These are phyloP conservation scores for Dichotomopilus funicola DNA, from an alignment of 2,329 filamentous ascomycete genomes.

Conservation along the genomic window DNA sequence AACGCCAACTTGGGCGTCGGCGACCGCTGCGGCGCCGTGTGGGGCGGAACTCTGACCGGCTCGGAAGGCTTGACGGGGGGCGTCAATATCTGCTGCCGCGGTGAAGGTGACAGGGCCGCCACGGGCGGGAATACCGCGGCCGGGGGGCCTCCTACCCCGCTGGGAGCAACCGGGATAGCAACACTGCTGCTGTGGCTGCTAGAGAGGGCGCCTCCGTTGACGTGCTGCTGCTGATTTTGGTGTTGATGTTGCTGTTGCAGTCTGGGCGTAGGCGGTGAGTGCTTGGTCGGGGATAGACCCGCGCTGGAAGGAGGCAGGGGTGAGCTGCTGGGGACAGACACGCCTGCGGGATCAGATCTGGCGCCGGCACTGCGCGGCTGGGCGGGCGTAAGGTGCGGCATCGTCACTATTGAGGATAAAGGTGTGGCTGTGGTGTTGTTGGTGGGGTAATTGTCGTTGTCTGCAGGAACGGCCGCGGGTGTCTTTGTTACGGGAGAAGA, in stretches of 20 bases:
- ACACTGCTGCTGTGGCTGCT: neutral
- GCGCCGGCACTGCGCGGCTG: slow-evolving; percentile 17
- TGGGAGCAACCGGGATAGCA: slow-evolving; percentile 21
- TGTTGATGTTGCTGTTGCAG: slow-evolving; percentile 11
- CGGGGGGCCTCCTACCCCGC: slow-evolving; percentile 22
- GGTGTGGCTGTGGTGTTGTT: slow-evolving; percentile 21
- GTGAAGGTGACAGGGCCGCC: slow-evolving; percentile 51
- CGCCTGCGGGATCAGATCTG: slow-evolving; percentile 20
- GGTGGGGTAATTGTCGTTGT: slow-evolving; percentile 6
- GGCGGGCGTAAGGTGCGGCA: slow-evolving; percentile 30
- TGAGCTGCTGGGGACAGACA: slow-evolving; percentile 27
- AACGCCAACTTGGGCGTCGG: slow-evolving; percentile 1
- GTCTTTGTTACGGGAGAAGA: slow-evolving; percentile 26
- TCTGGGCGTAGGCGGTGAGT: slow-evolving; percentile 39
- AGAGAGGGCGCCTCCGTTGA: slow-evolving; percentile 19
- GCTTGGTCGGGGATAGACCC: slow-evolving; percentile 47
- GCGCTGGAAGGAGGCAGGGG: slow-evolving; percentile 39
- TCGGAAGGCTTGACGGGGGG: slow-evolving; percentile 52
- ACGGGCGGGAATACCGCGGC: slow-evolving; percentile 51
- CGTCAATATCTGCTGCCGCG: slow-evolving; percentile 50
- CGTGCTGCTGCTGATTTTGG: slow-evolving; percentile 18
- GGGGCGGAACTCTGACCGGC: slow-evolving; percentile 21
- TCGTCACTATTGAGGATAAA: slow-evolving; percentile 24
- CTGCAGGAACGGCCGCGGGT: slow-evolving; percentile 13
- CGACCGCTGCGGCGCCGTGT: neutral